These are phyloP conservation scores for Nymphaea thermarum DNA, from an alignment of 164 flowering plant species.

Conservation along the genomic window DNA sequence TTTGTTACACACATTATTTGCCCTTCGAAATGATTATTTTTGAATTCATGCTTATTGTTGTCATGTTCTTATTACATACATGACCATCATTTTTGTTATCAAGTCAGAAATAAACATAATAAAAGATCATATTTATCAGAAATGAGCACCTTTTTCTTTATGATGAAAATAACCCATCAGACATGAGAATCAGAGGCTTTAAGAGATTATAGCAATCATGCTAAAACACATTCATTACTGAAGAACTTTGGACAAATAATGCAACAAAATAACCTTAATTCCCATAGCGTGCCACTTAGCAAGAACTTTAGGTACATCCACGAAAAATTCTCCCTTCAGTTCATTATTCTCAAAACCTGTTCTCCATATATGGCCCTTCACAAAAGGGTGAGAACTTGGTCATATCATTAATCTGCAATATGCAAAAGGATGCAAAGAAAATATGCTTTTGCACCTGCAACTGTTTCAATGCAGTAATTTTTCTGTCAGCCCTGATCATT, in stretches of 20 bases:
- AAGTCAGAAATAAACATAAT: no score
- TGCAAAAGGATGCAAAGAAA: background rate
- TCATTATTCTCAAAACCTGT: conserved; percentile 75
- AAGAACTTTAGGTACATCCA: conserved; percentile 90
- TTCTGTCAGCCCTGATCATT: conserved; percentile 94
- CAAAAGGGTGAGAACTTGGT: conserved; percentile 4
- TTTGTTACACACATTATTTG: no score
- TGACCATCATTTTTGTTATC: no score
- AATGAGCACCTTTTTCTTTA: no score
- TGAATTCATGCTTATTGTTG: no score
- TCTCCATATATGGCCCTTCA: conserved; percentile 95
- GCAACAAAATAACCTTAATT: conserved; percentile 46
- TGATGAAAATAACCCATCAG: background rate
- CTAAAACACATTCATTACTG: background rate
- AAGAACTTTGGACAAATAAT: background rate
- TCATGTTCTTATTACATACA: no score
- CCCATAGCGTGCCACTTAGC: conserved; percentile 75
- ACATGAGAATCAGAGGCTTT: background rate
- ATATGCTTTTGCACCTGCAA: conserved; percentile 39
- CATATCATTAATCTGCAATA: background rate
- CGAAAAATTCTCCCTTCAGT: conserved; percentile 65
- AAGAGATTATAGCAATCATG: background rate
- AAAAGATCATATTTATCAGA: no score
- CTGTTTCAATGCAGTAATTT: conserved; percentile 80
- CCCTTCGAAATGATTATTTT: no score